phyloP scores from a whole-genome alignment of 768 basidiomycete species.

The Auricularia cornea region DNA sequence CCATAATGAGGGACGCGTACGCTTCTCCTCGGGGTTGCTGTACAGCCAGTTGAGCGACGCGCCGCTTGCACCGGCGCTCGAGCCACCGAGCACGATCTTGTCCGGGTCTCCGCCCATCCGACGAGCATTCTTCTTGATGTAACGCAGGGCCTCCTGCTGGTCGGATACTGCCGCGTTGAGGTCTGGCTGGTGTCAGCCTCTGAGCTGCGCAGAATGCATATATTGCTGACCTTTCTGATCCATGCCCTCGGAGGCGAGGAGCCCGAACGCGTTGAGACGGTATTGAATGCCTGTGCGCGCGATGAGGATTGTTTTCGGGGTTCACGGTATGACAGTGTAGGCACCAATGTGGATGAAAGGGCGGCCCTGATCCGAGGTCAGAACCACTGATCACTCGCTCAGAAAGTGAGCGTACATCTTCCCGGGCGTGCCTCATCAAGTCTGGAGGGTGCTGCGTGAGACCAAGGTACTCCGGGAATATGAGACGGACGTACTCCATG shows the following conservation, averaged over 20 bases:
- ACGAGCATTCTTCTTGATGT: constrained; percentile 23
- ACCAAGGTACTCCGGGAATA: too few species aligned
- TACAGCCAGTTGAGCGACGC: background rate
- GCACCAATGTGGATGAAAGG: background rate
- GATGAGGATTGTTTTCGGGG: too few species aligned
- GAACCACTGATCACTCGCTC: background rate
- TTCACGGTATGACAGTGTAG: too few species aligned
- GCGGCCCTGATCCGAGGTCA: background rate
- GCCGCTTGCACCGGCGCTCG: constrained; percentile 44
- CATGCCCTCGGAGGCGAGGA: background rate
- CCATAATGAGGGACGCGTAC: background rate
- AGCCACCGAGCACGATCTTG: constrained; percentile 37
- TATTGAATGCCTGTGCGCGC: background rate
- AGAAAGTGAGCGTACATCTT: background rate
- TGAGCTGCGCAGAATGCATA: too few species aligned
- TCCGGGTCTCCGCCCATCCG: constrained; percentile 22
- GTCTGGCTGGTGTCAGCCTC: constrained; percentile 16
- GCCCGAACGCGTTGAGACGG: background rate
- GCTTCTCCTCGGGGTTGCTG: background rate
- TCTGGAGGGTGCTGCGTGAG: background rate
- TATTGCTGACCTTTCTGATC: background rate
- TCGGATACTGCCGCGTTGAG: constrained; percentile 42
- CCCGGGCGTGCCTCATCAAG: background rate
- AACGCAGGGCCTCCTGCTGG: constrained; percentile 22
- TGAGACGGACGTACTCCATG: background rate